Evolutionary conservation across 352 stramenopile genomes (phyloP).

Genomic region (Globisporangium echinulatum): DNA sequence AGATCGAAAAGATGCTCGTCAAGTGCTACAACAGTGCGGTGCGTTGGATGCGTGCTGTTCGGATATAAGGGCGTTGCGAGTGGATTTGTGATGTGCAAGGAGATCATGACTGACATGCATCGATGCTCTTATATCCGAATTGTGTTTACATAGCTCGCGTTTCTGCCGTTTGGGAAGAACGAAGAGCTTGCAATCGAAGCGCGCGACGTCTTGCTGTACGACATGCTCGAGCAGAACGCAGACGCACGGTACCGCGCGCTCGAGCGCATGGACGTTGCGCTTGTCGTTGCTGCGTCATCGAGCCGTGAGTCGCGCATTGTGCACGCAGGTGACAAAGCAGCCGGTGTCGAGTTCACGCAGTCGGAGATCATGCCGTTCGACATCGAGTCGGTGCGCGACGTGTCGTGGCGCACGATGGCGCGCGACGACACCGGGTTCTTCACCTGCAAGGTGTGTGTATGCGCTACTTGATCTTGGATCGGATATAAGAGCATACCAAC

Average conservation of each 20-base stretch:
- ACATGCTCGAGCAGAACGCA: conserved; percentile 6
- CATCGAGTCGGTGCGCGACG: conserved; percentile 1
- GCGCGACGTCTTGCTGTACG: conserved; percentile 9
- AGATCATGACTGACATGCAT: too few relatives aligned
- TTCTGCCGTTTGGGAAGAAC: conserved; percentile 4
- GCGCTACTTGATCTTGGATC: not conserved
- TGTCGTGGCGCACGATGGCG: conserved; percentile 9
- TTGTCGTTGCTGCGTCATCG: not conserved
- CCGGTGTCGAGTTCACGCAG: conserved; percentile 10
- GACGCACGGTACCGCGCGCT: not conserved
- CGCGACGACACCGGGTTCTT: not conserved
- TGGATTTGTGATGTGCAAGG: too few relatives aligned
- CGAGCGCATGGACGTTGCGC: not conserved
- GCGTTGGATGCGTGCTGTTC: not conserved
- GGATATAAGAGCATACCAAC: not conserved
- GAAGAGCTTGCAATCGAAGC: conserved; percentile 3
- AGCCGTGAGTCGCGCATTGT: conserved; percentile 9
- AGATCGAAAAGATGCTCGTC: conserved; percentile 12
- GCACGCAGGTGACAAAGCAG: conserved; percentile 1
- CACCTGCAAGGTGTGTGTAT: conserved; percentile 4
- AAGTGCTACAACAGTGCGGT: conserved; percentile 11
- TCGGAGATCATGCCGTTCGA: conserved; percentile 8
- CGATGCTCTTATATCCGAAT: not conserved
- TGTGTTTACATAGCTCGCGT: conserved; percentile 2
- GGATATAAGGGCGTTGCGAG: too few relatives aligned